Conservation (phyloP, 2,329 filamentous ascomycete genomes). For the Coniochaeta sp. region DNA sequence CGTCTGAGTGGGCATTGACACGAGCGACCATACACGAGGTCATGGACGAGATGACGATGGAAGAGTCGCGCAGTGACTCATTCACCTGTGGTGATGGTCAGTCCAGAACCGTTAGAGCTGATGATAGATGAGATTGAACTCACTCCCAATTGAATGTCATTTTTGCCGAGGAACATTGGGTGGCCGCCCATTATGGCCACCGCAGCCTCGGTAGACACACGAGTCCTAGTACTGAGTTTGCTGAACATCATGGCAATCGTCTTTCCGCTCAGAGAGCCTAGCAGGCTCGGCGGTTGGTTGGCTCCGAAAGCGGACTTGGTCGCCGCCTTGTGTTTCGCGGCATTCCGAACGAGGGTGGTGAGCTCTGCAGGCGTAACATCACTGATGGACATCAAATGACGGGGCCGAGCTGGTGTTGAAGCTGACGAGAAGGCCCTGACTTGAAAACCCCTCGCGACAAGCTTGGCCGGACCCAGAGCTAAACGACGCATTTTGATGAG, state of each 20-base stretch:
- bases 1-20: conserved; percentile 69
- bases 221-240: conserved; percentile 89
- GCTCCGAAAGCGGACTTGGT: conserved; percentile 51
- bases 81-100: conserved; percentile 54
- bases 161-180: conserved; percentile 92
- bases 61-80: conserved; percentile 89
- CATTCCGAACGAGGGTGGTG: conserved; percentile 75
- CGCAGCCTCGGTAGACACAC: conserved; percentile 88
- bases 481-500: conserved; percentile 9
- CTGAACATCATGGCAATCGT: conserved; percentile 94
- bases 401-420: conserved; percentile 37
- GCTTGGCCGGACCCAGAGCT: conserved; percentile 16
- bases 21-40: conserved; percentile 75
- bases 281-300: conserved; percentile 52
- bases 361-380: conserved; percentile 79
- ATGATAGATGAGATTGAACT: conserved; percentile 14
- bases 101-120: neutral
- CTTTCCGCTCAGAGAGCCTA: conserved; percentile 59
- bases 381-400: conserved; percentile 86
- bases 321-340: conserved; percentile 63
- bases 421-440: conserved; percentile 34
- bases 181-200: conserved; percentile 84
- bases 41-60: conserved; percentile 90
- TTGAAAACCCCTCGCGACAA: conserved; percentile 23
- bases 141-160: conserved; percentile 93